Evolutionary conservation across 768 basidiomycete species (phyloP).

Genomic region (Guyanaporus albipodus): DNA sequence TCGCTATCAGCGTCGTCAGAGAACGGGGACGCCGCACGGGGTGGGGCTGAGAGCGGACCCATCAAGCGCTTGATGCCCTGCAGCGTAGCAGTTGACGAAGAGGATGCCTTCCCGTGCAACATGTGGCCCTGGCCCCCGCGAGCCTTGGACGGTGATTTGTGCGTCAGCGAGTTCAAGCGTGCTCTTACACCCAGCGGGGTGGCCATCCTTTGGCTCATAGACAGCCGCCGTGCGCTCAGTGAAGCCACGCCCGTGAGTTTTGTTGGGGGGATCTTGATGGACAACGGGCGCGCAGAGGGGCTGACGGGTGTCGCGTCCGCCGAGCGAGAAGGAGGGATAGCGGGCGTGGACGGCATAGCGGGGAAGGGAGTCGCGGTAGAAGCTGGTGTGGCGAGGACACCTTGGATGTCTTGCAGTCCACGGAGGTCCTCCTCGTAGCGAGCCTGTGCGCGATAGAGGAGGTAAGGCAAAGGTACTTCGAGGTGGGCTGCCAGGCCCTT

Average conservation of each 20-base stretch:
- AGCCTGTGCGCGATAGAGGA: slow-evolving; percentile 79
- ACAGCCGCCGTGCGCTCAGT: slow-evolving; percentile 23
- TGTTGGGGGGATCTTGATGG: slow-evolving; percentile 24
- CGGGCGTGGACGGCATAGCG: slow-evolving; percentile 11
- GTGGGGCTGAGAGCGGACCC: slow-evolving; percentile 22
- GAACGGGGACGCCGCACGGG: slow-evolving; percentile 46
- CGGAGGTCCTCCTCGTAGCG: slow-evolving; percentile 84
- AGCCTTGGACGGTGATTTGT: slow-evolving; percentile 41
- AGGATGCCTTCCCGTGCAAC: slow-evolving; percentile 45
- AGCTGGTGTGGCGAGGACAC: slow-evolving; percentile 48
- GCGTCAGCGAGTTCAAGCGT: slow-evolving; percentile 64
- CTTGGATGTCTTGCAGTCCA: slow-evolving; percentile 68
- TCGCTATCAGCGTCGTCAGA: slow-evolving; percentile 51
- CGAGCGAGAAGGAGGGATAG: slow-evolving; percentile 10
- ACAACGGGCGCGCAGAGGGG: slow-evolving; percentile 15
- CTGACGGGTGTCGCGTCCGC: slow-evolving; percentile 13
- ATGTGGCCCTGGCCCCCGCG: slow-evolving; percentile 10
- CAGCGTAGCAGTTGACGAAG: slow-evolving; percentile 71
- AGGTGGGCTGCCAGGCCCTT: slow-evolving; percentile 78
- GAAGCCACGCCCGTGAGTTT: slow-evolving; percentile 8
- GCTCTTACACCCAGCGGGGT: slow-evolving; percentile 67
- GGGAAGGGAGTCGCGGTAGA: slow-evolving; percentile 29
- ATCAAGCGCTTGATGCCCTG: slow-evolving; percentile 41
- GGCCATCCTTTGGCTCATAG: slow-evolving; percentile 41
- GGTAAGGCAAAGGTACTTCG: slow-evolving; percentile 77